A percentile compares a stretch with the other conserved stretches of the same genome.
phyloP scores from a whole-genome alignment of 208 protist species.

The Acanthamoeba healyi region DNA sequence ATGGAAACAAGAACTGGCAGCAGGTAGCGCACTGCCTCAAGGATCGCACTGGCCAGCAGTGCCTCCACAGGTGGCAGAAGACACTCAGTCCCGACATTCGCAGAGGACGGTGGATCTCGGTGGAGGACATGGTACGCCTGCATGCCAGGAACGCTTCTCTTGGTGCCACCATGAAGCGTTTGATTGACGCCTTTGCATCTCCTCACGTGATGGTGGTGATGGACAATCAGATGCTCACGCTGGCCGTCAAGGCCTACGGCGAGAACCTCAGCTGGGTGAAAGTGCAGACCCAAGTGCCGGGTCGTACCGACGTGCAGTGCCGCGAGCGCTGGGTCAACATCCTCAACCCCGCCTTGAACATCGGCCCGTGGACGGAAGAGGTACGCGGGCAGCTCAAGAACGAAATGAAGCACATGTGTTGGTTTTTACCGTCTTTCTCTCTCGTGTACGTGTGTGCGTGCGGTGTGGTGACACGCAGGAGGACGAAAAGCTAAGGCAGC shows the following conservation, averaged over 20 bases:
- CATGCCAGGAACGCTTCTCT: too few species aligned
- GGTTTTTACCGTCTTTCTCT: too few species aligned
- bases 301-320: conserved; percentile 89
- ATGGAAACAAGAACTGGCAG: conserved; percentile 88
- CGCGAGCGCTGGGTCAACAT: conserved; percentile 89
- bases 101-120: conserved; percentile 81
- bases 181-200: conserved; percentile 12
- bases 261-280: conserved; percentile 80
- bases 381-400: background rate
- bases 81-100: conserved; percentile 85
- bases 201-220: too few species aligned
- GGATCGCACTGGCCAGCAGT: conserved; percentile 88
- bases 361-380: conserved; percentile 81
- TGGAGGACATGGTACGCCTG: conserved; percentile 83
- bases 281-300: conserved; percentile 84
- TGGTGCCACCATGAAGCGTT: too few species aligned
- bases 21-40: conserved; percentile 81
- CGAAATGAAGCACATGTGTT: too few species aligned
- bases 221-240: conserved; percentile 58
- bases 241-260: conserved; percentile 84
- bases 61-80: conserved; percentile 89
- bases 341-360: conserved; percentile 80
- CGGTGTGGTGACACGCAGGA: too few species aligned
- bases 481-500: conserved; percentile 75
- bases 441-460: background rate